A percentile compares a stretch with the other conserved stretches of the same genome.
Conservation (phyloP, 345 rosid species). For the Boechera divaricarpa region DNA sequence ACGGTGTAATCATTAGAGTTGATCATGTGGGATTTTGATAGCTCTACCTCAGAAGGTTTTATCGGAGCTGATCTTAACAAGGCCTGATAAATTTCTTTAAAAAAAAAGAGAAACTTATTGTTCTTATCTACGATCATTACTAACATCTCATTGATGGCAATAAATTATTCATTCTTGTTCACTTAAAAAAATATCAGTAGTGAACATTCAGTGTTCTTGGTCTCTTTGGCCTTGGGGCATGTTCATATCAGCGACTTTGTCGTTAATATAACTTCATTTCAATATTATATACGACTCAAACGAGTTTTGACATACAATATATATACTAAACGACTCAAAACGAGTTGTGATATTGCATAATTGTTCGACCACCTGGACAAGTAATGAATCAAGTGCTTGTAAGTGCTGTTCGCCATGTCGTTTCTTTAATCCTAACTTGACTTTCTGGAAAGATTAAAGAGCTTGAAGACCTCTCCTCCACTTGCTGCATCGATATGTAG, state of each 20-base stretch:
- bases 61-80: too few relatives aligned
- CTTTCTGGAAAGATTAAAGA: not conserved
- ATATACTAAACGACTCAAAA: not conserved
- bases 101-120: too few relatives aligned
- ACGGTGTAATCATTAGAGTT: too few relatives aligned
- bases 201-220: constrained; percentile 6
- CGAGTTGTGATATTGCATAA: not conserved
- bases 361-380: not conserved
- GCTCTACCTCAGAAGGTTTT: too few relatives aligned
- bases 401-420: not conserved
- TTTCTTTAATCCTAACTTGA: constrained; percentile 18
- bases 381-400: constrained; percentile 3
- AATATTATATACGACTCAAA: not conserved
- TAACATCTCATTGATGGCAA: not conserved
- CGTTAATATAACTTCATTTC: not conserved
- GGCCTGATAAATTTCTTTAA: too few relatives aligned
- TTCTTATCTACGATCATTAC: not conserved
- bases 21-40: too few relatives aligned
- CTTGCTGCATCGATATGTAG: not conserved
- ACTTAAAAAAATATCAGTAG: not conserved
- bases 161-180: not conserved
- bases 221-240: not conserved
- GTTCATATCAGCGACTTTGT: not conserved
- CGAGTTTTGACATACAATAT: too few relatives aligned
- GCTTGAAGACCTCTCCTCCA: constrained; percentile 17